Percentiles rank a stretch among this genome's conserved stretches.
Evolutionary conservation across 345 rosid species (phyloP).

Genomic region (Streptanthus diversifolius): DNA sequence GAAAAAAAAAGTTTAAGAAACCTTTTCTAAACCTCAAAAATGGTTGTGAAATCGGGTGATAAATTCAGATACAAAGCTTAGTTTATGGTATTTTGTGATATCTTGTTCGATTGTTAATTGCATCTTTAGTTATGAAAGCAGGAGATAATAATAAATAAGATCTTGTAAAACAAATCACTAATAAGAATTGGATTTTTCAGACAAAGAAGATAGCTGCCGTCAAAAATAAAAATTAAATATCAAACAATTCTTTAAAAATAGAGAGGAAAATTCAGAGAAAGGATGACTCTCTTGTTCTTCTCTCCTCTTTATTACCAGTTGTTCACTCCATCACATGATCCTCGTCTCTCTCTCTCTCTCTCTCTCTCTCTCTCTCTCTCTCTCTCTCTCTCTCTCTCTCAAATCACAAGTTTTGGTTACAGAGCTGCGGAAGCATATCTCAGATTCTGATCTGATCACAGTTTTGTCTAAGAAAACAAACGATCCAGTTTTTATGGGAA

Average conservation of each 20-base stretch:
- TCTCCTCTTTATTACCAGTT: slow-evolving; percentile 34
- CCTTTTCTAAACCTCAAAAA: neutral
- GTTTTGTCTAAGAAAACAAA: slow-evolving; percentile 27
- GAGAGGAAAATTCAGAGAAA: slow-evolving; percentile 25
- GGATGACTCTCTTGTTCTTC: slow-evolving; percentile 16
- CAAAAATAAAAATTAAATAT: neutral
- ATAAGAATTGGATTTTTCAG: slow-evolving; percentile 13
- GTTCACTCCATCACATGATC: slow-evolving; percentile 35
- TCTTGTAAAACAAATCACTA: neutral
- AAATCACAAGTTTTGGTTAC: slow-evolving; percentile 29
- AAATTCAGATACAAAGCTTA: neutral
- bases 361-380: slow-evolving; percentile 6
- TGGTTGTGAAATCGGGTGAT: neutral
- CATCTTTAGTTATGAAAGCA: neutral
- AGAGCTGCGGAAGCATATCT: slow-evolving; percentile 25
- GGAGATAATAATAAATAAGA: neutral
- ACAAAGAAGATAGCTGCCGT: slow-evolving; percentile 4
- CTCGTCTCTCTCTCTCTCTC: slow-evolving; percentile 23
- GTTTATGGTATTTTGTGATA: neutral
- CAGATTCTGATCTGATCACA: slow-evolving; percentile 26
- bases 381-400: slow-evolving; percentile 11
- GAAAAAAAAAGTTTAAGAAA: too few species aligned
- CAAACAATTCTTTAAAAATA: neutral
- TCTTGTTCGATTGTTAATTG: neutral
- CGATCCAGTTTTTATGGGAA: slow-evolving; percentile 33